Base-by-base conservation (phyloP, 768 basidiomycete genomes). In the Suillus ampliporus region DNA sequence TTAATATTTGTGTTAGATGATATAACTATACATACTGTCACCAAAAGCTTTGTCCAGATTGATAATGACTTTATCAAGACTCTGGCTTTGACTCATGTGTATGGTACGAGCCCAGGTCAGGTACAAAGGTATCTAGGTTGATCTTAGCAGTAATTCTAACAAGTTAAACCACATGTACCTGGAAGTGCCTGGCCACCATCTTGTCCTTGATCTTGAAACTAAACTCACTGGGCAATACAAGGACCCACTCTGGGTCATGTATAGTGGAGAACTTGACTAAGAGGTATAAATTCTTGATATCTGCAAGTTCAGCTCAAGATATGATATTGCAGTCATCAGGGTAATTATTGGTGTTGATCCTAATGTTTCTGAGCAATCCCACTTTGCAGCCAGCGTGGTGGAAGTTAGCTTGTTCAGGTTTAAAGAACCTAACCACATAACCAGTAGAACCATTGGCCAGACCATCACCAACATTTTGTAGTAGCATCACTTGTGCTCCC, bases 71-170 rank as follows among this genome's bases (percentile, higher is more conserved):
- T 83, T 79, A 48, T 85, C 82, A 47, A 92, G 82, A 0, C 90
- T 91, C 67, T 91, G 88, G 1, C 90, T 90, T 68, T 92, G 91
- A 60, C 83, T 85, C 73, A 92, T 92, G 76, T 92, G 90, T 61
- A 92, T 90, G 2, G 85, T 86, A 79, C 90, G 87, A 1, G 90
- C 89, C 89, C 89, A 92, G 0, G 89, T 86, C 0, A 89, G 82
- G 54, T 92, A 90, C 5, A 96, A 74, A 0, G 91, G 90, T 1
- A 93, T 68, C 87, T 91, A 65, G 2, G 14, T 14, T 23, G n/a
- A 47, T 10, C 26, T 52, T n/a, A 38, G 19, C 10, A 62, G 2
- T n/a, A n/a, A n/a, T n/a, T n/a, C n/a, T n/a, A n/a, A n/a, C n/a
- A n/a, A n/a, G n/a, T n/a, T n/a, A n/a, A n/a, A n/a, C n/a, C n/a